These are phyloP conservation scores for Gossypium arboreum DNA, from an alignment of 345 rosid genomes.

Conservation along the genomic window DNA sequence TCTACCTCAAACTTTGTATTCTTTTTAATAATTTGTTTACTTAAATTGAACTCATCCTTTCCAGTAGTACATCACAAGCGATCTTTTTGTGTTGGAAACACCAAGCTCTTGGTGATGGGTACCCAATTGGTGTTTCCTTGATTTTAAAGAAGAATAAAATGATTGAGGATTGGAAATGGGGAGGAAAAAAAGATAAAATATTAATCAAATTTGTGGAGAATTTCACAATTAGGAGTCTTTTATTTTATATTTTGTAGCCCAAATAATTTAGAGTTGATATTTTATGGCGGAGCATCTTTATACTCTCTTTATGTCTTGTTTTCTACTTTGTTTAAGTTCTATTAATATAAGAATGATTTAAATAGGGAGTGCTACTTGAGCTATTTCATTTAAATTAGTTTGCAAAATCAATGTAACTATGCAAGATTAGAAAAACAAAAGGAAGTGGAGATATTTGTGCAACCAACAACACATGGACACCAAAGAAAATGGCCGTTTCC, in stretches of 20 bases:
- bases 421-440: too few relatives aligned
- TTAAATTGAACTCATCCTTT: slow-evolving; percentile 21
- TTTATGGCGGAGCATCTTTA: neutral
- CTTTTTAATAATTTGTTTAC: neutral
- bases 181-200: neutral
- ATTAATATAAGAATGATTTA: too few relatives aligned
- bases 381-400: neutral
- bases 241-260: neutral
- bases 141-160: slow-evolving; percentile 23
- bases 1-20: neutral
- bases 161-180: slow-evolving; percentile 10
- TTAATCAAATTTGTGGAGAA: neutral
- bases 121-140: slow-evolving; percentile 25
- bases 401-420: neutral
- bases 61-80: slow-evolving; percentile 30
- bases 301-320: neutral
- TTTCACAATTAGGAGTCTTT: neutral
- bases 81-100: slow-evolving; percentile 4
- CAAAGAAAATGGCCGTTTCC: neutral
- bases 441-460: neutral
- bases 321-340: neutral
- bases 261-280: neutral
- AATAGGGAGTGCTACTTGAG: neutral
- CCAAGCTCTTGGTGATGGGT: slow-evolving; percentile 16
- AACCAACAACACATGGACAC: neutral